phyloP scores from a whole-genome alignment of 2,329 filamentous ascomycete species.

The Xylariales sp. region DNA sequence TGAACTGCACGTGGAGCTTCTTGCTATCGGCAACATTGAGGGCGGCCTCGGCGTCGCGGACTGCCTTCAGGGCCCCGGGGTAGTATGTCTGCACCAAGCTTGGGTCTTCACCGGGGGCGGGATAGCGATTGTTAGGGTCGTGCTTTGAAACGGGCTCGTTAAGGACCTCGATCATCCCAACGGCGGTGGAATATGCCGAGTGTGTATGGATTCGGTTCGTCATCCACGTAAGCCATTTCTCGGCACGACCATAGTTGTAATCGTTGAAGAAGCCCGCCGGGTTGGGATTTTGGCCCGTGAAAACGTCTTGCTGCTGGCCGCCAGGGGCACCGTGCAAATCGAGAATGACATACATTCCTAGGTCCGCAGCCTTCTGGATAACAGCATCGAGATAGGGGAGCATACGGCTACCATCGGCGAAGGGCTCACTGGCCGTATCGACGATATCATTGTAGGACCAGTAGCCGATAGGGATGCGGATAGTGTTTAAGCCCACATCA shows the following conservation, averaged over 20 bases:
- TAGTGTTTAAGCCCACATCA: slow-evolving; percentile 19
- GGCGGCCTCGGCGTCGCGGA: slow-evolving; percentile 42
- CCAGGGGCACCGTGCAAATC: slow-evolving; percentile 20
- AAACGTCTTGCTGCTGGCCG: slow-evolving; percentile 19
- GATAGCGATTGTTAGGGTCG: slow-evolving; percentile 22
- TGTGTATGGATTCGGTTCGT: slow-evolving; percentile 45
- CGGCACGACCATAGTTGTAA: slow-evolving; percentile 51
- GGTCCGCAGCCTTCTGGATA: slow-evolving; percentile 25
- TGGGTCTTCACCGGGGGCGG: slow-evolving; percentile 15
- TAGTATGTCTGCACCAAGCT: slow-evolving; percentile 40
- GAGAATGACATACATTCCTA: slow-evolving; percentile 29
- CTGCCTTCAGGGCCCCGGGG: slow-evolving; percentile 38
- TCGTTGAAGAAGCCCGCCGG: slow-evolving; percentile 50
- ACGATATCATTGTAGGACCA: slow-evolving; percentile 20
- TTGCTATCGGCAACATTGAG: slow-evolving; percentile 37
- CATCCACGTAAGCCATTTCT: slow-evolving; percentile 52
- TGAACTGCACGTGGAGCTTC: slow-evolving; percentile 47
- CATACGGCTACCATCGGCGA: slow-evolving; percentile 23
- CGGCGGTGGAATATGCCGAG: slow-evolving; percentile 41
- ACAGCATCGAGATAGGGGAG: slow-evolving; percentile 27
- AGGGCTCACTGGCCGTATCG: slow-evolving; percentile 17
- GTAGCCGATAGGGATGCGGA: slow-evolving; percentile 20
- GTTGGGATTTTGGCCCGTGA: slow-evolving; percentile 21
- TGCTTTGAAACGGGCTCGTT: slow-evolving; percentile 49
- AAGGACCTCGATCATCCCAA: slow-evolving; percentile 54